A percentile compares a stretch with the other conserved stretches of the same genome.
Evolutionary conservation across 2,329 filamentous ascomycete species (phyloP).

Genomic region (Didymella segeticola): DNA sequence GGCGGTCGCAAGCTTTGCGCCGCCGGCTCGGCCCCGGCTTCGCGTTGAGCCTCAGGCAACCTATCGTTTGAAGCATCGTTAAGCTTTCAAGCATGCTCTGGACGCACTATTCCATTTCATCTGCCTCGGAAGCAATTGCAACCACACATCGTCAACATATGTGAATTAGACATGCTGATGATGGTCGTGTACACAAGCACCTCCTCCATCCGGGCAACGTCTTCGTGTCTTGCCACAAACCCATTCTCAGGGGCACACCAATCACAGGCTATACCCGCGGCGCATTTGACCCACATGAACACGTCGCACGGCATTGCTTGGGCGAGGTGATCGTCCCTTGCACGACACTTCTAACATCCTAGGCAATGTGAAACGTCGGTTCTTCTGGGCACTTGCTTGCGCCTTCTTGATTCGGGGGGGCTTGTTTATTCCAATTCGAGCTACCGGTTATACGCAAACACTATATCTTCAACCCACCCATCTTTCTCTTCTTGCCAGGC

Average conservation of each 20-base stretch:
- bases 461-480: conserved; percentile 8
- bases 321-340: conserved; percentile 16
- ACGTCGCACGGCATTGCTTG: conserved; percentile 17
- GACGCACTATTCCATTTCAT: background rate
- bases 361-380: conserved; percentile 10
- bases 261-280: conserved; percentile 1
- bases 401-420: conserved; percentile 23
- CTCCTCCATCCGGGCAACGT: conserved; percentile 3
- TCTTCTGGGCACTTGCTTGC: conserved; percentile 15
- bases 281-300: conserved; percentile 10
- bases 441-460: conserved; percentile 5
- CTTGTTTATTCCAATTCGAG: conserved; percentile 26
- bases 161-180: background rate
- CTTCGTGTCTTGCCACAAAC: conserved; percentile 8
- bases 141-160: background rate
- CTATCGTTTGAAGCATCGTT: conserved; percentile 14
- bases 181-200: conserved; percentile 4
- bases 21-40: background rate
- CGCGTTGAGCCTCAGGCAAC: background rate
- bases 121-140: background rate
- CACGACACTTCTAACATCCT: conserved; percentile 3
- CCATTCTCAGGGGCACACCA: conserved; percentile 10
- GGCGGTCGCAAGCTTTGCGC: background rate
- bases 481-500: background rate
- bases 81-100: conserved; percentile 24